Conservation (phyloP, 1,284 basidiomycete species). For the Volvariella volvacea region DNA sequence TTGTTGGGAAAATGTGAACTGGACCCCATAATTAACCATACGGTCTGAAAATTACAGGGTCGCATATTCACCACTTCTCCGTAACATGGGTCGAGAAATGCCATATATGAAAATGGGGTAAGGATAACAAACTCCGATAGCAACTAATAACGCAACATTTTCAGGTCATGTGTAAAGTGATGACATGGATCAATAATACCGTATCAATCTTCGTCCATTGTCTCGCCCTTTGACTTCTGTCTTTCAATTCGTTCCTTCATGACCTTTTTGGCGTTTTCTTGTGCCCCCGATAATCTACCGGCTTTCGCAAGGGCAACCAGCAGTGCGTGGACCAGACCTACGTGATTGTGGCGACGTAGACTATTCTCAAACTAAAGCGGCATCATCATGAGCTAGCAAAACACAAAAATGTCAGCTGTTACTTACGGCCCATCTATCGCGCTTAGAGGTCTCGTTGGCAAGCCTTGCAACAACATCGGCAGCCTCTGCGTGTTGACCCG, state of each 20-base stretch:
- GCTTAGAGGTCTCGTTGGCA: conserved; percentile 71
- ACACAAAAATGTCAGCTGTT: conserved; percentile 1
- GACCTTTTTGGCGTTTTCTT: conserved; percentile 36
- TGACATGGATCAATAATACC: too few species aligned
- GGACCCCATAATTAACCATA: too few species aligned
- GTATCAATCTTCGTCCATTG: conserved; percentile 47
- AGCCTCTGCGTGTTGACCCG: conserved; percentile 38
- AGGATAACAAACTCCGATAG: too few species aligned
- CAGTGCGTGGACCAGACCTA: conserved; percentile 71
- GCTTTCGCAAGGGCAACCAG: conserved; percentile 63
- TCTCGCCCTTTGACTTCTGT: conserved; percentile 41
- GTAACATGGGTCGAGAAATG: too few species aligned
- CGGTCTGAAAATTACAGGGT: too few species aligned
- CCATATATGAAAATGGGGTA: too few species aligned
- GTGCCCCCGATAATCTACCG: conserved; percentile 45
- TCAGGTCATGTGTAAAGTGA: too few species aligned
- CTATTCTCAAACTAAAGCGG: conserved; percentile 72
- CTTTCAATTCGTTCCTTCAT: conserved; percentile 50
- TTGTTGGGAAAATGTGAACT: too few species aligned
- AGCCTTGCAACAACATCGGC: conserved; percentile 56
- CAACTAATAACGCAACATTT: too few species aligned
- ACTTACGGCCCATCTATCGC: conserved; percentile 73
- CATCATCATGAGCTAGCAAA: conserved; percentile 4
- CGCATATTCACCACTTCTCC: too few species aligned
- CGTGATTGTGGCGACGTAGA: conserved; percentile 75